A percentile compares a stretch with the other conserved stretches of the same genome.
phyloP scores from a whole-genome alignment of 305 asterid genomes.

The Solanum hybrid region DNA sequence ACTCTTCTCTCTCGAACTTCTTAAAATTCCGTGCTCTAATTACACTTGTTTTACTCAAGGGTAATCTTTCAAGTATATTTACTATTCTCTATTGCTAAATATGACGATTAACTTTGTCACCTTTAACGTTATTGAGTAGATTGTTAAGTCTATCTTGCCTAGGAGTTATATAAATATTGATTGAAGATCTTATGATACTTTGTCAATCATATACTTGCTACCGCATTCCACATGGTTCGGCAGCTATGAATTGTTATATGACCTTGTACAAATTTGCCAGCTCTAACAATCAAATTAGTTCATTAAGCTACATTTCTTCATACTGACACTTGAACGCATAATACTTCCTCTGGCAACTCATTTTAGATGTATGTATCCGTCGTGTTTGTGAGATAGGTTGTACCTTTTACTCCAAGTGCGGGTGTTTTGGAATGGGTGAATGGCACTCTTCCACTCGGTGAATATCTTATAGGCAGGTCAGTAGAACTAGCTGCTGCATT shows the following conservation, averaged over 20 bases:
- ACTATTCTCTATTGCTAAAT: not conserved
- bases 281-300: not conserved
- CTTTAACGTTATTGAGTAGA: not conserved
- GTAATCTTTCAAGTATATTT: not conserved
- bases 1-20: not conserved
- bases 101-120: not conserved
- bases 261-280: not conserved
- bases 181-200: not conserved
- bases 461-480: slow-evolving; percentile 89
- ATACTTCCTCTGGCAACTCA: slow-evolving; percentile 8
- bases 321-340: slow-evolving; percentile 8
- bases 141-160: not conserved
- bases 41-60: not conserved
- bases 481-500: slow-evolving; percentile 19
- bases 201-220: not conserved
- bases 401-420: slow-evolving; percentile 98
- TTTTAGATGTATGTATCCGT: not conserved
- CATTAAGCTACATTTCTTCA: not conserved
- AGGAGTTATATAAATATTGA: not conserved
- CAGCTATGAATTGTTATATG: not conserved
- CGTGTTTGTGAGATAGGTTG: slow-evolving; percentile 52
- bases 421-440: slow-evolving; percentile 99
- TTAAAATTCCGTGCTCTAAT: not conserved
- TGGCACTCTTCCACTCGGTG: slow-evolving; percentile 94
- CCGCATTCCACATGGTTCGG: not conserved